Evolutionary conservation across 83 land plant genomes (phyloP), one percentile per base, ranked within the genome.

Genomic region (Diphasiastrum complanatum): DNA sequence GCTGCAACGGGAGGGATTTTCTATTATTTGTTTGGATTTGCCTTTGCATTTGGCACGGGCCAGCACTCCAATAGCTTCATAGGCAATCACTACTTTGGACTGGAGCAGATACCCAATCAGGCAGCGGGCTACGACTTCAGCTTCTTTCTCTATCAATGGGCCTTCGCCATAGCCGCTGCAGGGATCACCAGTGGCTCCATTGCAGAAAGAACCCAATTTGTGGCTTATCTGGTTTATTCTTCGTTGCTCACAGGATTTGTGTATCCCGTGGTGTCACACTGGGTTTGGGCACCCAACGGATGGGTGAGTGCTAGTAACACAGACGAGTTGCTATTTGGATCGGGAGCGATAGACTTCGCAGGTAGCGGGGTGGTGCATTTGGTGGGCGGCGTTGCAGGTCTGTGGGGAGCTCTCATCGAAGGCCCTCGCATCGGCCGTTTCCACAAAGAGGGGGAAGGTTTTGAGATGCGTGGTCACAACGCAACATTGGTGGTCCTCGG

Each of bases 111-210:
- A 1, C 79, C 79, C 20, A 50, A 46, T 14, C 3, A 32, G 5
- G 1, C 48, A 3, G 68, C 69, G 10, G 65, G 65, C 19, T 69
- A 33, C 69, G 82, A 81, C 56, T 81, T 74, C 66, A 47, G 75
- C 46, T 63, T 37, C 60, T 78, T 81, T 46, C 49, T 81, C 12
- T 81, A 51, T 64, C 84, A 81, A 33, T 81, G 84, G 84, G 84
- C 84, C 4, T 81, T 81, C 64, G 84, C 84, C 37, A 81, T 81
- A n/a, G 84, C 84, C 27, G 74, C 84, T 8, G 84, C 84, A 6
- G 84, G 84, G 5, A 81, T 81, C 67, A 78, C 84, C 32, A 73
- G 78, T 47, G 84, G 84, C 4, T 81, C 84, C 1, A 81, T 81
- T 5, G 84, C 84, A 3, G 84, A 81, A 61, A 41, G 84, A 23